These are phyloP conservation scores for Xylaria sp. DNA, from an alignment of 2,329 filamentous ascomycete species.

Conservation along the genomic window DNA sequence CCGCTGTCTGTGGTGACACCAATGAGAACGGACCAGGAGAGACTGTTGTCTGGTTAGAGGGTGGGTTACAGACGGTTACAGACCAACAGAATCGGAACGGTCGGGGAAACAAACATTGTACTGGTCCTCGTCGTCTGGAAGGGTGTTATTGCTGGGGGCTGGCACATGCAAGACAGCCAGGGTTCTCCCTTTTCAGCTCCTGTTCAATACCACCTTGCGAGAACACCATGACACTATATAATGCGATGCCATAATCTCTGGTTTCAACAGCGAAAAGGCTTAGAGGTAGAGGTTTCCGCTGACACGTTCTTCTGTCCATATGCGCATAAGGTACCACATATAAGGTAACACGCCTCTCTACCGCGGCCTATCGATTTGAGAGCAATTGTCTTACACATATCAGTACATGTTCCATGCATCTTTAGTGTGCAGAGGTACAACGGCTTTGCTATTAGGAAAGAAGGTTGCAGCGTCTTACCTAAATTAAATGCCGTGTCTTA, in stretches of 20 bases:
- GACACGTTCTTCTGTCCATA: not conserved
- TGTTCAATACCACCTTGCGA: not conserved
- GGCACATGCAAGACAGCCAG: conserved; percentile 6
- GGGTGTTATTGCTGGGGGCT: conserved; percentile 7
- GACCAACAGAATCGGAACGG: not conserved
- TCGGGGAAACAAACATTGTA: not conserved
- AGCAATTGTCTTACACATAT: conserved; percentile 5
- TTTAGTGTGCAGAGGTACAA: not conserved
- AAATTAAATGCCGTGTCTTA: not conserved
- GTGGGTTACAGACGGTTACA: too few relatives aligned
- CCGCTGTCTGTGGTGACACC: conserved; percentile 8
- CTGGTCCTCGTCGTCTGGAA: not conserved
- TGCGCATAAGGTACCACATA: conserved; percentile 2
- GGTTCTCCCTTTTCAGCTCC: conserved; percentile 11
- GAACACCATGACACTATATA: conserved; percentile 1
- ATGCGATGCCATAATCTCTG: not conserved
- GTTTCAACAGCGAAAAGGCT: not conserved
- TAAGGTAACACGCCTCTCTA: not conserved
- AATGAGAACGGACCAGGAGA: conserved; percentile 6
- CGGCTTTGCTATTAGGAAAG: not conserved
- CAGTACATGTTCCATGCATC: not conserved
- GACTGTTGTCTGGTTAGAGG: not conserved
- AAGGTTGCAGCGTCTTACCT: not conserved
- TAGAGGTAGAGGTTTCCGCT: too few relatives aligned
- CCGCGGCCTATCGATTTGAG: not conserved